phyloP scores from a whole-genome alignment of 75 land plant species.

The Chamaecyparis obtusa region DNA sequence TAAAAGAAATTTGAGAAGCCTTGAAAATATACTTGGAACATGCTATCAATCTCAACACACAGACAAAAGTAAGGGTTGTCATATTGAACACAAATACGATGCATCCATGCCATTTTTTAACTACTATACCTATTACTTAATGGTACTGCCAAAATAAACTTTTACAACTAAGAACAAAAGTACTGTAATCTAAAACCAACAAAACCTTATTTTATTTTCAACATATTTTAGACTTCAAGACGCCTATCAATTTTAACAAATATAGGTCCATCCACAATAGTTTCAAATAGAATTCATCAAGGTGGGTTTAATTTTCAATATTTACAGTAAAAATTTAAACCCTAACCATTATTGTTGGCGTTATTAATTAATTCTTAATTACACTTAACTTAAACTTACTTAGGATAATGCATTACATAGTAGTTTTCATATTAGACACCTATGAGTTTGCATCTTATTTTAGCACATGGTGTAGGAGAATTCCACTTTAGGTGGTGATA shows the following conservation, averaged over 20 bases:
- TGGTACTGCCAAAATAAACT: slow-evolving; percentile 36
- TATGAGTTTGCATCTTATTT: no score
- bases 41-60: slow-evolving; percentile 57
- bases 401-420: no score
- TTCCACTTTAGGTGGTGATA: no score
- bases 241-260: neutral
- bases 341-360: no score
- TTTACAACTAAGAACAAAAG: neutral
- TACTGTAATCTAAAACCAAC: neutral
- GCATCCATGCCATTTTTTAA: slow-evolving; percentile 36
- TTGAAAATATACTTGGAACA: slow-evolving; percentile 44
- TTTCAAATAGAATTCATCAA: neutral
- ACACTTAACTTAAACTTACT: no score
- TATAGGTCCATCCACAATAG: neutral
- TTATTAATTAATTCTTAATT: no score
- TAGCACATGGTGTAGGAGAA: no score
- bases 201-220: neutral
- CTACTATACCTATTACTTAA: slow-evolving; percentile 45
- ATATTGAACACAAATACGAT: slow-evolving; percentile 52
- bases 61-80: slow-evolving; percentile 44
- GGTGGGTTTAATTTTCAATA: neutral
- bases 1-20: neutral
- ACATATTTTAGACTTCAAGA: neutral
- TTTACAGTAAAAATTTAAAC: neutral
- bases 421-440: no score